Percentiles rank a stretch among this genome's conserved stretches.
Conservation (phyloP, 306 rosid species). For the Cucurbita argyrosperma region DNA sequence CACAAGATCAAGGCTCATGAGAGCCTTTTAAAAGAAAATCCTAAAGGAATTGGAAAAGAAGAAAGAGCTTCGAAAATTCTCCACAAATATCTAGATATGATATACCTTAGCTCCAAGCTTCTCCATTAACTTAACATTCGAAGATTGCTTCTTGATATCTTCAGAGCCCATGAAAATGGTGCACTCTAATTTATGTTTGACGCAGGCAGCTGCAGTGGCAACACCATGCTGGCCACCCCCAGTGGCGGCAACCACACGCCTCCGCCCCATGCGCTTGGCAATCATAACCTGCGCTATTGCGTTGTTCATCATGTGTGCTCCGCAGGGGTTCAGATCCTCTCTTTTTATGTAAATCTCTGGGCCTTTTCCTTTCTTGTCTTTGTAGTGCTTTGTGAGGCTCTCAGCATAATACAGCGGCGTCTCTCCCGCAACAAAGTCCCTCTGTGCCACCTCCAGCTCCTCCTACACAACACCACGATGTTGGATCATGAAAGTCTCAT, state of each 20-base stretch:
- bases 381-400: constrained; percentile 42
- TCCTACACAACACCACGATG: constrained; percentile 5
- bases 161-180: constrained; percentile 43
- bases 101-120: constrained; percentile 52
- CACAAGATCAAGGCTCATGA: too few relatives aligned
- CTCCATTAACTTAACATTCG: constrained; percentile 37
- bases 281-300: constrained; percentile 61
- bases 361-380: constrained; percentile 28
- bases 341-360: constrained; percentile 60
- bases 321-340: constrained; percentile 57
- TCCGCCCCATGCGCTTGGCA: constrained; percentile 42
- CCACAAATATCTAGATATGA: too few relatives aligned
- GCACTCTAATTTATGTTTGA: constrained; percentile 38
- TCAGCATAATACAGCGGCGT: constrained; percentile 51
- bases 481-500: too few relatives aligned
- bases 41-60: too few relatives aligned
- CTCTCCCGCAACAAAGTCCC: constrained; percentile 54
- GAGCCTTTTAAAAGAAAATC: too few relatives aligned
- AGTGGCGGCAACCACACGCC: constrained; percentile 33
- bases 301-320: constrained; percentile 67
- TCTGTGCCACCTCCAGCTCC: constrained; percentile 30
- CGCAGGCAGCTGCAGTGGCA: constrained; percentile 61
- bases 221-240: constrained; percentile 62
- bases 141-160: constrained; percentile 28
- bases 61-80: too few relatives aligned